These are phyloP conservation scores for Xylaria longipes DNA, from an alignment of 495 filamentous ascomycete species.

Conservation along the genomic window DNA sequence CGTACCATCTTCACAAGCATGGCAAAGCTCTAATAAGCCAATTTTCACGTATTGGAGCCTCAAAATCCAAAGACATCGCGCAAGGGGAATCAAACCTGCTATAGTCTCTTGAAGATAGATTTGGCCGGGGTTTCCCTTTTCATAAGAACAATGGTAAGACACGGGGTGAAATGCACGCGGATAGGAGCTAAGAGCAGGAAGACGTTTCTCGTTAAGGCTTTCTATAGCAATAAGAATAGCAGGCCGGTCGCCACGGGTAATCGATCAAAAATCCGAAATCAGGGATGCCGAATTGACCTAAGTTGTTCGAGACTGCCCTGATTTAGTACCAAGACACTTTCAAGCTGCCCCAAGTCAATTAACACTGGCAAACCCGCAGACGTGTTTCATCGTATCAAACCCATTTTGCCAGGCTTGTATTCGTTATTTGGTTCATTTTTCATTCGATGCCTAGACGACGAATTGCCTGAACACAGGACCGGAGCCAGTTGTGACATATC, in stretches of 20 bases:
- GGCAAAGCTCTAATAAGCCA: neutral
- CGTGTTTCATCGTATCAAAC: slow-evolving; percentile 20
- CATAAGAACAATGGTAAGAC: neutral
- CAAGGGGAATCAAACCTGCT: neutral
- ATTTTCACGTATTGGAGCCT: neutral
- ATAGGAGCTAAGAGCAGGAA: neutral
- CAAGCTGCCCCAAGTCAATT: slow-evolving; percentile 9
- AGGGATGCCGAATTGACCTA: neutral
- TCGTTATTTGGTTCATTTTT: slow-evolving; percentile 39
- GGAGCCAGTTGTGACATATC: slow-evolving; percentile 37
- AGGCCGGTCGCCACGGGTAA: neutral
- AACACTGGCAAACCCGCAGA: slow-evolving; percentile 11
- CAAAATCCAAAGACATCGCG: neutral
- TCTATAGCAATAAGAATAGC: neutral
- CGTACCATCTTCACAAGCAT: too few relatives aligned
- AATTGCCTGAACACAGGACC: slow-evolving; percentile 43
- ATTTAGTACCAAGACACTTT: slow-evolving; percentile 6
- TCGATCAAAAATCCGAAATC: neutral
- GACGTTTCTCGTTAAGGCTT: neutral
- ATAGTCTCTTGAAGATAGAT: neutral
- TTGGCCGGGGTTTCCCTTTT: neutral
- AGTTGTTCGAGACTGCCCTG: neutral
- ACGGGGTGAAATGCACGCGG: neutral
- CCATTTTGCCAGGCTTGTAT: slow-evolving; percentile 29
- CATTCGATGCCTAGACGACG: slow-evolving; percentile 44